Evolutionary conservation across 148 eudicot genomes (phyloP).

Genomic region (Chenopodium quinoa): DNA sequence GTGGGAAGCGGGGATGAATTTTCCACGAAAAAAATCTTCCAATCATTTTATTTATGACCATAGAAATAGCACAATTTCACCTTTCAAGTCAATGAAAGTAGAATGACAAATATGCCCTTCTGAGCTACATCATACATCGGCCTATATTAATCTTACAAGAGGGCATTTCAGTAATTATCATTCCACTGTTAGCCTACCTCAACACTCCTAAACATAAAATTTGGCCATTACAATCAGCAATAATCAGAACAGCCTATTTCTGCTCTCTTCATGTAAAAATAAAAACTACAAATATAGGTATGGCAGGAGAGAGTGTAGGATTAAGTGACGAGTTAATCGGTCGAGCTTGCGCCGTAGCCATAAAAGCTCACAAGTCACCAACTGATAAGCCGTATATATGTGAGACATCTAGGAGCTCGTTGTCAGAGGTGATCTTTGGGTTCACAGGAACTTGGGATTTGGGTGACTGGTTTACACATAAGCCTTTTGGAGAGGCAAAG

Average conservation of each 20-base stretch:
- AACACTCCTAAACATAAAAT: background rate
- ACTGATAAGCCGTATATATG: conserved; percentile 41
- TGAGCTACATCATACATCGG: background rate
- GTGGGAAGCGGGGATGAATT: background rate
- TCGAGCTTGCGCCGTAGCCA: conserved; percentile 54
- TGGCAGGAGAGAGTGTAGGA: conserved; percentile 36
- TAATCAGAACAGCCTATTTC: background rate
- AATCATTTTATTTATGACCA: background rate
- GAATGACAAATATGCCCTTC: conserved; percentile 8
- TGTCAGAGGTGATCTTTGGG: conserved; percentile 42
- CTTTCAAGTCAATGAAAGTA: conserved; percentile 16
- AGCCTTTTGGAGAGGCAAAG: conserved; percentile 54
- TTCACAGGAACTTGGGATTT: conserved; percentile 69
- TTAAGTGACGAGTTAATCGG: conserved; percentile 52
- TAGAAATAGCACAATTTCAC: background rate
- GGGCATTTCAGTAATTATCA: background rate
- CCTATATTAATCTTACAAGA: background rate
- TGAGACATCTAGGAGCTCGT: conserved; percentile 29
- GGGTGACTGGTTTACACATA: conserved; percentile 46
- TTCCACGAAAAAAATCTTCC: background rate
- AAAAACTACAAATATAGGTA: background rate
- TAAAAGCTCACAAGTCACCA: conserved; percentile 54
- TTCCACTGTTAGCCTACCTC: background rate
- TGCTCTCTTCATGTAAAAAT: background rate
- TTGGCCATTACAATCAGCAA: background rate